These are phyloP conservation scores for Populus trichocarpa DNA, from an alignment of 441 rosid genomes.

Conservation along the genomic window DNA sequence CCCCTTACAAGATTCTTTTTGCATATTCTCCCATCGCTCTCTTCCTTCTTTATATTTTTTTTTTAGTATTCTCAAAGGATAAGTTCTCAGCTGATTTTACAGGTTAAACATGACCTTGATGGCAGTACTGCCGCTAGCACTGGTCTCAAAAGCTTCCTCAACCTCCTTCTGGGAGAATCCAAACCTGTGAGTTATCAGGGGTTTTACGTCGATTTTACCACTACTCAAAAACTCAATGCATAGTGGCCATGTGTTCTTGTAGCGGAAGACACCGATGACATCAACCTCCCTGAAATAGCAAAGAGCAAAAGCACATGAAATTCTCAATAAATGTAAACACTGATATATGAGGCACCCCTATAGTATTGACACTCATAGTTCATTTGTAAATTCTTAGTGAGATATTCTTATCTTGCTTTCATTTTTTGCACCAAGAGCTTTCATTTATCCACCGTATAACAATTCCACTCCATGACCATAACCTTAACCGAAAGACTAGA, in stretches of 20 bases:
- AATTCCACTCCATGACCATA: not conserved
- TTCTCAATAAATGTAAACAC: not conserved
- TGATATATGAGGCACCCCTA: not conserved
- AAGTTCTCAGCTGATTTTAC: constrained; percentile 16
- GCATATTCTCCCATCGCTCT: too few relatives aligned
- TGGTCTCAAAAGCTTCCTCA: constrained; percentile 80
- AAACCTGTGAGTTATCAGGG: constrained; percentile 83
- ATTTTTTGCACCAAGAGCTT: too few relatives aligned
- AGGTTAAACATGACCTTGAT: constrained; percentile 96
- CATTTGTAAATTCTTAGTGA: too few relatives aligned
- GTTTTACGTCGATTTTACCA: constrained; percentile 60
- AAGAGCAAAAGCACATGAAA: not conserved
- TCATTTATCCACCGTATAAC: not conserved
- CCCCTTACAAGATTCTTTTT: too few relatives aligned
- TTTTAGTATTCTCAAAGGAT: too few relatives aligned
- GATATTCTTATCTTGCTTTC: too few relatives aligned
- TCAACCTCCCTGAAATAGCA: constrained; percentile 67
- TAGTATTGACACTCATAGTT: not conserved
- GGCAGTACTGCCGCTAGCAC: constrained; percentile 78
- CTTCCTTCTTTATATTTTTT: too few relatives aligned
- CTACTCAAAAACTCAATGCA: constrained; percentile 74
- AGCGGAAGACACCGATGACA: constrained; percentile 74
- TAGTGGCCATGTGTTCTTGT: constrained; percentile 91
- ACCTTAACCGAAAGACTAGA: not conserved
- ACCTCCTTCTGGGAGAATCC: constrained; percentile 89